Base-by-base conservation (phyloP, 139 green algal species). In the Chlamydomonas sp. region DNA sequence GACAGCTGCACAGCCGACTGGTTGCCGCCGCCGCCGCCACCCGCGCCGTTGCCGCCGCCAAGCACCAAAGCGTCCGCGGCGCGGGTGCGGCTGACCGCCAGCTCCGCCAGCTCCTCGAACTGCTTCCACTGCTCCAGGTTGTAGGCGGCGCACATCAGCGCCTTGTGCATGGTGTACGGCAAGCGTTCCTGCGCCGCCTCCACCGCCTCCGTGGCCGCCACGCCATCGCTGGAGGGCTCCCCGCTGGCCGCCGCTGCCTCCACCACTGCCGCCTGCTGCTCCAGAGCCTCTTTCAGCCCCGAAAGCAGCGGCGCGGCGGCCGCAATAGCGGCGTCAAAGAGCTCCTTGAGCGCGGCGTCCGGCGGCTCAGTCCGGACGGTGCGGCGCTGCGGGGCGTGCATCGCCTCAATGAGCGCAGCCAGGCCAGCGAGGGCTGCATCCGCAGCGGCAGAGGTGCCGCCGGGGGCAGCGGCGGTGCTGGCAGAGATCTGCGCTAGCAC, bases 61-160 rank as follows among this genome's bases (percentile, higher is more conserved):
- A 15, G 5, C 49, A 71, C 59, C 15, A 63, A 77, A 5, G 10
- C 76, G 14, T 5, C 57, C 49, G n/a, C 64, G 49, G 31, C 66
- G 20, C 49, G 15, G 62, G 79, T 76, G 1, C 90, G 90, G 61
- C 73, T 57, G 16, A 78, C 7, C 1, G 88, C 92, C 60, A 90
- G 76, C 18, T 88, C 64, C 60, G 90, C 17, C 16, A 92, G 81
- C 81, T 89, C 69, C 31, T 83, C 63, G 64, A 94, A 92, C 18
- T 68, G 71, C 3, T 64, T n/a, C 60, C 78, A 58, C 60, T 91
- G 85, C 78, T 93, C 90, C 67, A 92, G 85, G 82, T 89, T 90
- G 86, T 90, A 92, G 0, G 92, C 92, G 3, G 88, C 84, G 77
- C 88, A 92, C 86, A 95, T 77, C 10, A 95, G 77, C 14, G 78